Evolutionary conservation across 108 stramenopile genomes (phyloP).

Genomic region (Skeletonema marinoi): DNA sequence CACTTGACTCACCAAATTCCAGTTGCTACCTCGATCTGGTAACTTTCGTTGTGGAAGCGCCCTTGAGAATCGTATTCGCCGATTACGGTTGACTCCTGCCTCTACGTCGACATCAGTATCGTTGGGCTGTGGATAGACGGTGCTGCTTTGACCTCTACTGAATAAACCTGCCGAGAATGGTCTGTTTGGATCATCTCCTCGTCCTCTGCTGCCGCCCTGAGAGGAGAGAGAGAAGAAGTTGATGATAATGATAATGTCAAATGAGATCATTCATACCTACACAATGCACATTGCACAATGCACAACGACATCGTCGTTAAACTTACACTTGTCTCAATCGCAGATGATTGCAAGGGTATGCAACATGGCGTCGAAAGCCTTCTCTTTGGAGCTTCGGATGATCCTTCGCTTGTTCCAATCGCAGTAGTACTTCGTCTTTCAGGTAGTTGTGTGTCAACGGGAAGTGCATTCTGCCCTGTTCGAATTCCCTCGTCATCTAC

Average conservation of each 20-base stretch:
- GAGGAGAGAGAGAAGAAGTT: background rate
- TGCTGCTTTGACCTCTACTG: background rate
- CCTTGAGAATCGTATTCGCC: slow-evolving; percentile 15
- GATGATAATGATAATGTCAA: background rate
- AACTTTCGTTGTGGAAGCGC: background rate
- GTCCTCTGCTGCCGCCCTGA: background rate
- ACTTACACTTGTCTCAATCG: background rate
- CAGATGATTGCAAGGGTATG: background rate
- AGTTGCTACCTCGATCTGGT: background rate
- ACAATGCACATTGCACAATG: too few relatives aligned
- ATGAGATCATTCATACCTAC: too few relatives aligned
- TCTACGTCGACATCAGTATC: slow-evolving; percentile 13
- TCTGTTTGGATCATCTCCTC: background rate
- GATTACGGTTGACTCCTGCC: slow-evolving; percentile 16
- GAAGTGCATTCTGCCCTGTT: background rate
- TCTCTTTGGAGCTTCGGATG: background rate
- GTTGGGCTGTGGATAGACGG: slow-evolving; percentile 20
- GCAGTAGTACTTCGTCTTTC: background rate
- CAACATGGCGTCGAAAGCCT: slow-evolving; percentile 9
- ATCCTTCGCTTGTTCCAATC: background rate
- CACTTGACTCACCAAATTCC: slow-evolving; percentile 40
- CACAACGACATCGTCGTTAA: too few relatives aligned
- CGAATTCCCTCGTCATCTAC: slow-evolving; percentile 5
- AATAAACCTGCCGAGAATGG: background rate
- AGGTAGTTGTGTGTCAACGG: background rate